phyloP scores from a whole-genome alignment of 2,329 filamentous ascomycete genomes.

The Alternaria triticina region DNA sequence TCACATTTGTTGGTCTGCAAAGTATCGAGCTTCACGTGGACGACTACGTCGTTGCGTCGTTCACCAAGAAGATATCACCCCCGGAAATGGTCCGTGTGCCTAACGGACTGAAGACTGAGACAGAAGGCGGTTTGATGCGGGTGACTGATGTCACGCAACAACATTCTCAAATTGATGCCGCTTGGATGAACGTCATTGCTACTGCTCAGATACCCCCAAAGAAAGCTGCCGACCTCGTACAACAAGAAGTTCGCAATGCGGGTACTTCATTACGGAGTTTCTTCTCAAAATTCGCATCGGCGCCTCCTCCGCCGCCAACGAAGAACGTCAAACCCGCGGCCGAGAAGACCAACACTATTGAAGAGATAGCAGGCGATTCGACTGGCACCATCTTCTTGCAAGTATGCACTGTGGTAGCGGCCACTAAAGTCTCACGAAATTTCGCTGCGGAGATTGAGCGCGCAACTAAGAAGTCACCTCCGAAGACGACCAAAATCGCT shows the following conservation, averaged over 20 bases:
- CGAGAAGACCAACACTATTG: conserved; percentile 38
- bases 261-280: conserved; percentile 48
- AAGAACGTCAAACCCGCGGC: conserved; percentile 27
- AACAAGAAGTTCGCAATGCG: conserved; percentile 44
- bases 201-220: conserved; percentile 71
- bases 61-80: conserved; percentile 86
- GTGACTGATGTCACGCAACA: conserved; percentile 81
- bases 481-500: conserved; percentile 82
- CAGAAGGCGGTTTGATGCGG: conserved; percentile 87
- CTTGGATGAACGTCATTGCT: conserved; percentile 84
- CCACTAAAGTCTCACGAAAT: conserved; percentile 72
- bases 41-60: conserved; percentile 77
- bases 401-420: conserved; percentile 82
- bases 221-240: conserved; percentile 41
- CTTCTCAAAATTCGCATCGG: conserved; percentile 47
- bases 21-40: conserved; percentile 90
- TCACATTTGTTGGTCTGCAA: conserved; percentile 92
- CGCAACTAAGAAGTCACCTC: conserved; percentile 95
- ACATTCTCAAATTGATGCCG: conserved; percentile 89
- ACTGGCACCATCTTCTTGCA: conserved; percentile 86
- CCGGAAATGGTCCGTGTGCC: conserved; percentile 75
- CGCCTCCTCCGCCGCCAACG: conserved; percentile 24
- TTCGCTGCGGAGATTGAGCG: conserved; percentile 89
- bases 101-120: conserved; percentile 78
- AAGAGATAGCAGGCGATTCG: conserved; percentile 74